phyloP scores from a whole-genome alignment of 2,329 filamentous ascomycete genomes.

The Fusarium sp. region DNA sequence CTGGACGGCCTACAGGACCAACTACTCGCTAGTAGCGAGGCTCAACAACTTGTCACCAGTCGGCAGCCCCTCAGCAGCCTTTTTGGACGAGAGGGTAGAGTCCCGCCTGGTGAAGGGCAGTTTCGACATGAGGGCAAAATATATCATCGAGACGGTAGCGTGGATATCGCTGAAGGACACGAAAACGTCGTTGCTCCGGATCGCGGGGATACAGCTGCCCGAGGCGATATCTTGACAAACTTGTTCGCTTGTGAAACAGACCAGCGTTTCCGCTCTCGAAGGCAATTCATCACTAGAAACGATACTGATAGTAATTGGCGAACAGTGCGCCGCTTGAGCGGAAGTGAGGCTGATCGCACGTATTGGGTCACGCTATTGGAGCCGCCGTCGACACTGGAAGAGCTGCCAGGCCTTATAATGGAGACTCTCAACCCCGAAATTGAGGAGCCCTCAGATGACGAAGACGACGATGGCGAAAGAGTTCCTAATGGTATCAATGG shows the following conservation, averaged over 20 bases:
- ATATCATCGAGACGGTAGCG: conserved; percentile 71
- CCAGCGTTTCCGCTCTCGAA: conserved; percentile 47
- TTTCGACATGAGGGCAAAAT: conserved; percentile 74
- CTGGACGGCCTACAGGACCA: conserved; percentile 83
- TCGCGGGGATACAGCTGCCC: conserved; percentile 69
- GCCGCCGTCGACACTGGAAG: conserved; percentile 59
- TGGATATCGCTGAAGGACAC: conserved; percentile 71
- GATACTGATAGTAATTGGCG: conserved; percentile 55
- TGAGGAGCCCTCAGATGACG: conserved; percentile 48
- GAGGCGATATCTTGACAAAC: conserved; percentile 70
- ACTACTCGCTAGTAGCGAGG: conserved; percentile 78
- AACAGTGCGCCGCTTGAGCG: conserved; percentile 50
- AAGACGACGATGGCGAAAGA: conserved; percentile 45
- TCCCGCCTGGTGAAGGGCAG: conserved; percentile 72
- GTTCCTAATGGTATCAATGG: conserved; percentile 45
- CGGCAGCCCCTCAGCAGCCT: conserved; percentile 80
- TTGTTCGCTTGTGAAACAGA: conserved; percentile 60
- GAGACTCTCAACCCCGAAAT: conserved; percentile 49
- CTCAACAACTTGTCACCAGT: conserved; percentile 80
- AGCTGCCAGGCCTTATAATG: conserved; percentile 57
- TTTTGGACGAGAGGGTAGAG: conserved; percentile 78
- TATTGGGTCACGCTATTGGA: conserved; percentile 61
- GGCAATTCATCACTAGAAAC: conserved; percentile 47
- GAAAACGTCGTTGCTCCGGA: conserved; percentile 70
- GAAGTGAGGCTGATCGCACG: conserved; percentile 52